A percentile compares a stretch with the other conserved stretches of the same genome.
phyloP scores from a whole-genome alignment of 805 yeast genomes.

The Suhomyces tanzawaensis region DNA sequence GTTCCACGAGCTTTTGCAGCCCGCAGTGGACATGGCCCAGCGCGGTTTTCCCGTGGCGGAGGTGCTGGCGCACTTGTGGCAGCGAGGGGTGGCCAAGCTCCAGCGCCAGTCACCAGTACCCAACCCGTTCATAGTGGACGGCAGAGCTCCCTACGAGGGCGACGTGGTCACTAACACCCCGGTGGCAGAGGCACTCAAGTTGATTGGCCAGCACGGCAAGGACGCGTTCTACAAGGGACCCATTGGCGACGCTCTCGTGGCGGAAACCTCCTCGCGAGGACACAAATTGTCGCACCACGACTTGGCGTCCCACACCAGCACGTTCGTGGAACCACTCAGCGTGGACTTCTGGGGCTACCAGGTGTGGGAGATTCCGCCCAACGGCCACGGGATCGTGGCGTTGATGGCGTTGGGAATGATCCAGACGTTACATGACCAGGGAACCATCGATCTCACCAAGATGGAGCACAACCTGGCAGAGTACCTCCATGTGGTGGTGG shows the following conservation, averaged over 20 bases:
- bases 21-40: slow-evolving; percentile 69
- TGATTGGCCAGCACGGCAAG: slow-evolving; percentile 56
- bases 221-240: slow-evolving; percentile 68
- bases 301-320: slow-evolving; percentile 53
- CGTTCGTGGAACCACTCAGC: slow-evolving; percentile 63
- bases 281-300: slow-evolving; percentile 59
- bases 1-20: slow-evolving; percentile 55
- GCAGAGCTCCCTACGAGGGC: slow-evolving; percentile 51
- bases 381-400: slow-evolving; percentile 79
- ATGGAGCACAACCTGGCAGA: slow-evolving; percentile 66
- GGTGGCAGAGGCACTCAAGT: slow-evolving; percentile 52
- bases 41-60: slow-evolving; percentile 64
- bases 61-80: slow-evolving; percentile 53
- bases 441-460: slow-evolving; percentile 38
- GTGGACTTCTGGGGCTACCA: slow-evolving; percentile 49
- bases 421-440: slow-evolving; percentile 48
- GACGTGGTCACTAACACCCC: slow-evolving; percentile 51
- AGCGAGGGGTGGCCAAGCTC: slow-evolving; percentile 7
- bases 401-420: slow-evolving; percentile 67
- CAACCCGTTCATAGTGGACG: slow-evolving; percentile 34
- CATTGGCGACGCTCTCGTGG: slow-evolving; percentile 64
- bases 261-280: slow-evolving; percentile 49
- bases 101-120: background rate
- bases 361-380: slow-evolving; percentile 84
- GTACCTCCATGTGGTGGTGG: slow-evolving; percentile 68